Base-by-base conservation (phyloP, 441 rosid genomes). In the Arabidopsis lyrata region DNA sequence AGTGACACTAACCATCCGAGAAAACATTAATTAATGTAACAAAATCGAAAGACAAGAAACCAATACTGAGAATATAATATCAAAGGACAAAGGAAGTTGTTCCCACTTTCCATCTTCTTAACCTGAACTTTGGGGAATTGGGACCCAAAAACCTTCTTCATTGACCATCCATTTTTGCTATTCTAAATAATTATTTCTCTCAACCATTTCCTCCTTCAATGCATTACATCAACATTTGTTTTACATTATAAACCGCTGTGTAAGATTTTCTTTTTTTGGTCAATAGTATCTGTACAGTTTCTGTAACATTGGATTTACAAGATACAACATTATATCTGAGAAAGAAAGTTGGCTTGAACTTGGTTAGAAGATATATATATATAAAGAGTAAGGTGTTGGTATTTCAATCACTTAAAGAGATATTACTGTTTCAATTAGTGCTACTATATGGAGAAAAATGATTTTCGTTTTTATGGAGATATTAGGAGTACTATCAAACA, bases 111-210 rank as follows among this genome's bases (percentile, higher is more conserved):
- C 50, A 64, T 64, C 14, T 20, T 41, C 62, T 12, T 24, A 41
- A 57, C 67, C 72, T 77, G 52, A 63, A 70, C 31, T 77, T 76
- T 70, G 39, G 80, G 76, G 68, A 32, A 10, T 16, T 70, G 61
- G 76, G 78, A 59, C 55, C 80, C 80, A 59, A 70, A 71, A 11
- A 44, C 31, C 31, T 59, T 63, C 71, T 64, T 24, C 66, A 57
- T 77, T 64, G 80, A 70, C 76, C 80, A 70, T 63, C 67, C 75
- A 54, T n/a, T 39, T 31, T 70, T 42, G 13, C 68, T 64, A 12
- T 57, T 63, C 27, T 69, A 50, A 39, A 50, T 14, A 34, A 52
- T 61, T 49, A 22, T 39, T 47, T 73, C 52, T 48, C 13, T 29
- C 3, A 42, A 75, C 22, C 69, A 68, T 16, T 54, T 8, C 3